Conservation (phyloP, 2,329 filamentous ascomycete species). For the Phyllosticta citribraziliensis region DNA sequence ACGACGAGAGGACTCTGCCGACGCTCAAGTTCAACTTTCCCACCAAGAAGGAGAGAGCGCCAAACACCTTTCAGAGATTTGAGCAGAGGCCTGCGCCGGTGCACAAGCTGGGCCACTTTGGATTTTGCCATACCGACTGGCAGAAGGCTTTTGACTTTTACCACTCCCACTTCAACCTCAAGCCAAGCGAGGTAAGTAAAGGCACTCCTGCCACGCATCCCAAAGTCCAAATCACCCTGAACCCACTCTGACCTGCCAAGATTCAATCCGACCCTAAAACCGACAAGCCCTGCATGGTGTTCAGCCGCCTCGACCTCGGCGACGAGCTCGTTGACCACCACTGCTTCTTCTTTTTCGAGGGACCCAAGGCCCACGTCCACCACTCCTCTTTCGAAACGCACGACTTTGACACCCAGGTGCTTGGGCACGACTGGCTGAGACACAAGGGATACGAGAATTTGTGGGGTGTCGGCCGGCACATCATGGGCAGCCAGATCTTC, state of each 20-base stretch:
- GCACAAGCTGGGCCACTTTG: conserved; percentile 36
- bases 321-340: conserved; percentile 45
- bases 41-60: conserved; percentile 35
- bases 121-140: conserved; percentile 32
- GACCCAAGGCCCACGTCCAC: conserved; percentile 45
- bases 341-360: conserved; percentile 40
- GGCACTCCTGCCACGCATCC: background rate
- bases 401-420: conserved; percentile 59
- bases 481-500: conserved; percentile 62
- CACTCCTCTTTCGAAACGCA: conserved; percentile 62
- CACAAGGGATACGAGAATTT: conserved; percentile 53
- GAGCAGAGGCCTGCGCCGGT: conserved; percentile 9
- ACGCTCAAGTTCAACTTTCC: conserved; percentile 42
- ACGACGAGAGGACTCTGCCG: conserved; percentile 30
- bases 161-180: conserved; percentile 38
- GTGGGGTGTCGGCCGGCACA: conserved; percentile 63
- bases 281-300: conserved; percentile 35
- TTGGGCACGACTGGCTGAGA: conserved; percentile 60
- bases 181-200: conserved; percentile 32
- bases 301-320: conserved; percentile 47
- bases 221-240: no score
- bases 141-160: conserved; percentile 33
- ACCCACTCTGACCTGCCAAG: background rate
- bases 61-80: conserved; percentile 38
- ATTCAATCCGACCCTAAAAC: conserved; percentile 10